A percentile compares a stretch with the other conserved stretches of the same genome.
phyloP scores from a whole-genome alignment of 352 stramenopile genomes.

The Thraustochytrium sp. region DNA sequence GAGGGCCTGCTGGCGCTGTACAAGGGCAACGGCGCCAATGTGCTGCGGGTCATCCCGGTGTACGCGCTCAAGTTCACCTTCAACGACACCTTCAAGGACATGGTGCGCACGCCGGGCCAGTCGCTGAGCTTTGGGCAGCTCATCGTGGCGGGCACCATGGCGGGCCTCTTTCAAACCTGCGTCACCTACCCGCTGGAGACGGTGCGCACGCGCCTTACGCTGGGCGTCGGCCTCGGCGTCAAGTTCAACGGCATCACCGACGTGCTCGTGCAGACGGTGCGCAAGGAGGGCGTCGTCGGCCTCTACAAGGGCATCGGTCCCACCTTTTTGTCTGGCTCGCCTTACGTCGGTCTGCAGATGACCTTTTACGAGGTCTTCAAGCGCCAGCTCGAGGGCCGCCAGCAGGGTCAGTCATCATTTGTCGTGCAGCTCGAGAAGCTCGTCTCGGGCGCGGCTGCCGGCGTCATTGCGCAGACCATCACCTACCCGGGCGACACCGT shows the following conservation, averaged over 20 bases:
- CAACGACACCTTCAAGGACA: constrained; percentile 75
- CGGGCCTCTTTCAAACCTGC: constrained; percentile 71
- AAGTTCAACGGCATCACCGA: constrained; percentile 65
- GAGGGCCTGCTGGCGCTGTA: constrained; percentile 48
- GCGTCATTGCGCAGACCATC: constrained; percentile 71
- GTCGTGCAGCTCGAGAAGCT: constrained; percentile 50
- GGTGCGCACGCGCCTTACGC: constrained; percentile 68
- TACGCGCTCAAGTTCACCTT: constrained; percentile 62
- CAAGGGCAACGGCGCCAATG: constrained; percentile 48
- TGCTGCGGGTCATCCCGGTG: constrained; percentile 49
- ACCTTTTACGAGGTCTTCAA: constrained; percentile 50
- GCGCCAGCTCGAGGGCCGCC: background rate
- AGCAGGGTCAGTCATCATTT: background rate
- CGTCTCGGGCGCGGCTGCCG: constrained; percentile 65
- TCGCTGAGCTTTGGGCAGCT: constrained; percentile 54
- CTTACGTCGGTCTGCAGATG: constrained; percentile 53
- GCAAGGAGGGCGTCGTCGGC: constrained; percentile 64
- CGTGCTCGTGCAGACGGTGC: constrained; percentile 64
- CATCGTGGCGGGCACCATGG: constrained; percentile 59
- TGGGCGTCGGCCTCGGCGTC: constrained; percentile 62
- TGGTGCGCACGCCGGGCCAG: constrained; percentile 56
- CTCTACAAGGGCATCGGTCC: constrained; percentile 53
- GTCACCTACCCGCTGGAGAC: constrained; percentile 76
- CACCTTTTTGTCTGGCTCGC: constrained; percentile 47
- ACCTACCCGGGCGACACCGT: constrained; percentile 81